These are phyloP conservation scores for Microcera coccophila DNA, from an alignment of 2,329 filamentous ascomycete species.

Conservation along the genomic window DNA sequence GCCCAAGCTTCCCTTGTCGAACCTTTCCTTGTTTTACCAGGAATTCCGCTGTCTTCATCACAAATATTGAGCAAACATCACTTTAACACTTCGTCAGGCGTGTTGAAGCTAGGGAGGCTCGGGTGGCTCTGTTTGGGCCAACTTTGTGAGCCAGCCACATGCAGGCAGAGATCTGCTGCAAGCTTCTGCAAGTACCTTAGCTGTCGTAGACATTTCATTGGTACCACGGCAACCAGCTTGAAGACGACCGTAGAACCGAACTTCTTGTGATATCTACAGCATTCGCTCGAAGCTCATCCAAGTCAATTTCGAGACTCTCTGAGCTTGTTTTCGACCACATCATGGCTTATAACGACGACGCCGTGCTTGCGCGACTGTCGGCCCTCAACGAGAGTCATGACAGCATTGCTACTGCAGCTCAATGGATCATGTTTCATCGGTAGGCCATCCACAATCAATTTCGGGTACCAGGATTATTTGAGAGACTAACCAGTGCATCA, in stretches of 20 bases:
- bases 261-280: constrained; percentile 10
- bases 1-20: constrained; percentile 20
- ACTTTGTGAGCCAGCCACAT: constrained; percentile 10
- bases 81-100: constrained; percentile 12
- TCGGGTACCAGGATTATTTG: no score
- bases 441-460: constrained; percentile 39
- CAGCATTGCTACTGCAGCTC: constrained; percentile 89
- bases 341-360: constrained; percentile 96
- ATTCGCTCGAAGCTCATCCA: constrained; percentile 4
- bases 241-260: constrained; percentile 20
- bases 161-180: constrained; percentile 21
- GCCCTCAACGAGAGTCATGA: constrained; percentile 96
- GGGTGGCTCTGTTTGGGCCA: constrained; percentile 6
- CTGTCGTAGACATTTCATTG: constrained; percentile 29
- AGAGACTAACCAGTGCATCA: constrained; percentile 34
- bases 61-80: constrained; percentile 17
- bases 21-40: constrained; percentile 23
- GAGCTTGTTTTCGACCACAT: constrained; percentile 4
- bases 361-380: constrained; percentile 89
- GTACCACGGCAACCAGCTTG: constrained; percentile 23
- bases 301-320: constrained; percentile 1
- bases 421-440: constrained; percentile 99
- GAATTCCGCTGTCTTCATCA: constrained; percentile 17
- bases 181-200: constrained; percentile 13
- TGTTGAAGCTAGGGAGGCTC: constrained; percentile 9